Evolutionary conservation across 352 stramenopile genomes (phyloP).

Genomic region (Blastocystis sp.): DNA sequence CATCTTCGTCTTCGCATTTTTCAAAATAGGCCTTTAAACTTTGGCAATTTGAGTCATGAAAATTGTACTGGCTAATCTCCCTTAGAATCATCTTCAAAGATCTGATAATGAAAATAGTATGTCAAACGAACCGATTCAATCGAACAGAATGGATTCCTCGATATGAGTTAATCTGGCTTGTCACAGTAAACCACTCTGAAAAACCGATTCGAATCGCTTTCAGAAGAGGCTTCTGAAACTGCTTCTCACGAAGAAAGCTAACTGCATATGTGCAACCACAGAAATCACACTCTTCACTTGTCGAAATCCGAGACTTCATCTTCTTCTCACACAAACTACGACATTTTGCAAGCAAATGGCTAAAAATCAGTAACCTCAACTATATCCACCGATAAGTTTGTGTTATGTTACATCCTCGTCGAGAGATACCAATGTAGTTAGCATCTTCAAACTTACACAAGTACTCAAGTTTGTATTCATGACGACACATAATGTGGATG

Average conservation of each 20-base stretch:
- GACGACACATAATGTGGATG: slow-evolving; percentile 50
- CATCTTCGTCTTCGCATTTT: neutral
- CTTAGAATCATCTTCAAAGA: slow-evolving; percentile 1
- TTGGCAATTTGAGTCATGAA: neutral
- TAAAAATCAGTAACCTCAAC: neutral
- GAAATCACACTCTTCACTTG: slow-evolving; percentile 35
- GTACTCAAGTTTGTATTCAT: slow-evolving; percentile 66
- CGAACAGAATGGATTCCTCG: slow-evolving; percentile 8
- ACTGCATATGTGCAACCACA: slow-evolving; percentile 47
- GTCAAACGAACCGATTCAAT: neutral
- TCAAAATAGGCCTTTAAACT: neutral
- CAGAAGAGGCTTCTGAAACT: slow-evolving; percentile 21
- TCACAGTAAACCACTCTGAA: slow-evolving; percentile 21
- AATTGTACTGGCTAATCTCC: slow-evolving; percentile 25
- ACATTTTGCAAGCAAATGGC: slow-evolving; percentile 1
- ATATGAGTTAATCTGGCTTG: slow-evolving; percentile 37
- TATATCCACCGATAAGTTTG: neutral
- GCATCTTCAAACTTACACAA: slow-evolving; percentile 53
- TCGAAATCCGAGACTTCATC: slow-evolving; percentile 29
- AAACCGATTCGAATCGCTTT: slow-evolving; percentile 17
- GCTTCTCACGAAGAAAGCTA: slow-evolving; percentile 23
- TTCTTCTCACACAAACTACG: slow-evolving; percentile 21
- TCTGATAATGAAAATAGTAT: neutral
- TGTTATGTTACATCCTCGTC: slow-evolving; percentile 34
- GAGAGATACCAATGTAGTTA: slow-evolving; percentile 39